These are phyloP conservation scores for Cotoneaster glaucophyllus DNA, from an alignment of 306 rosid genomes.

Conservation along the genomic window DNA sequence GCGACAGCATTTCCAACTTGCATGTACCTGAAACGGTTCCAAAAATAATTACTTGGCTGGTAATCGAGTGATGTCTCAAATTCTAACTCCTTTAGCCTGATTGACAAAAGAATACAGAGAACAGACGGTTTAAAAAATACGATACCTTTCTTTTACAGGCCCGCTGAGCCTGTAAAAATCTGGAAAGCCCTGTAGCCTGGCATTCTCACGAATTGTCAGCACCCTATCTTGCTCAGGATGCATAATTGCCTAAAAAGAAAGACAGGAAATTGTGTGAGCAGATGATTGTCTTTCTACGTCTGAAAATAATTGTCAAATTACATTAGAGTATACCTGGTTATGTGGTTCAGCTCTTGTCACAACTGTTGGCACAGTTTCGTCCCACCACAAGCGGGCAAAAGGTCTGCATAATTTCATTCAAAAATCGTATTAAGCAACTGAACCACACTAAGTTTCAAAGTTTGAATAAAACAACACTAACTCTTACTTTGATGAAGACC, in stretches of 20 bases:
- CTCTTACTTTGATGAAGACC: slow-evolving; percentile 68
- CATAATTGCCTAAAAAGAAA: slow-evolving; percentile 16
- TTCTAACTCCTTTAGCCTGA: not conserved
- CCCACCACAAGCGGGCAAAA: slow-evolving; percentile 50
- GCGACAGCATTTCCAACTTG: slow-evolving; percentile 97
- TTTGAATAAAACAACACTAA: not conserved
- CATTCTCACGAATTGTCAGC: slow-evolving; percentile 56
- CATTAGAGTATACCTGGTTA: slow-evolving; percentile 23
- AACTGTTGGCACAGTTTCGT: slow-evolving; percentile 41
- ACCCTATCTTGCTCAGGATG: slow-evolving; percentile 69
- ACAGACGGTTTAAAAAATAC: not conserved
- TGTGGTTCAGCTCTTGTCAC: slow-evolving; percentile 55
- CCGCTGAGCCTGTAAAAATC: slow-evolving; percentile 61
- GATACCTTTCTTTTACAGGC: slow-evolving; percentile 59
- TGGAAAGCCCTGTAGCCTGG: slow-evolving; percentile 73
- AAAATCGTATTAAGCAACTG: not conserved
- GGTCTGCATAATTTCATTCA: slow-evolving; percentile 19
- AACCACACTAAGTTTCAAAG: not conserved
- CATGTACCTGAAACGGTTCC: slow-evolving; percentile 43
- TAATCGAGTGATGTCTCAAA: not conserved
- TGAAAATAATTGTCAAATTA: not conserved
- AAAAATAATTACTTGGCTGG: not conserved
- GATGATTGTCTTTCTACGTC: not conserved
- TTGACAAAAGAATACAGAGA: not conserved
- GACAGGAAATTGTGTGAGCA: not conserved